These are phyloP conservation scores for Aspergillus ostianus DNA, from an alignment of 495 filamentous ascomycete genomes.

Conservation along the genomic window DNA sequence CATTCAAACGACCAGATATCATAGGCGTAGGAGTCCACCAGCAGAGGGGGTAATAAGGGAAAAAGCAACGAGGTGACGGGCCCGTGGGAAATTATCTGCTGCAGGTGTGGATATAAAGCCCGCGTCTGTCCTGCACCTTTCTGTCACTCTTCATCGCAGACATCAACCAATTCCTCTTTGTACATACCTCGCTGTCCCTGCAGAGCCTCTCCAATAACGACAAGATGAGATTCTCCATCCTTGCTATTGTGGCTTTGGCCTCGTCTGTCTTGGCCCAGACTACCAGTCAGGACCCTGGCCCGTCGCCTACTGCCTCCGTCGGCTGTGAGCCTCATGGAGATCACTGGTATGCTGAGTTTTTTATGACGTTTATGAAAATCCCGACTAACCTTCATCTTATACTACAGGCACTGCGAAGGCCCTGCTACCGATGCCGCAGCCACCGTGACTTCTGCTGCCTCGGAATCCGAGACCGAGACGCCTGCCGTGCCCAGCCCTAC, in stretches of 20 bases:
- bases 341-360: conserved; percentile 23
- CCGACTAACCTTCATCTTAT: neutral
- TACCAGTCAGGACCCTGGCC: conserved; percentile 17
- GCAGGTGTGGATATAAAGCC: conserved; percentile 6
- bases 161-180: neutral
- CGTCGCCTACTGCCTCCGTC: conserved; percentile 30
- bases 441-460: neutral
- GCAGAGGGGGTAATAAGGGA: neutral
- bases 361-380: neutral
- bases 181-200: neutral
- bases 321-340: conserved; percentile 35
- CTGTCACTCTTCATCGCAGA: neutral
- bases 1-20: conserved; percentile 2
- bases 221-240: conserved; percentile 20
- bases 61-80: neutral
- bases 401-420: conserved; percentile 23
- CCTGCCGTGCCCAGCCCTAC: conserved; percentile 24
- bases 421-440: conserved; percentile 16
- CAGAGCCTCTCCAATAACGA: neutral
- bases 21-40: neutral
- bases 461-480: conserved; percentile 9
- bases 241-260: conserved; percentile 19
- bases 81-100: neutral
- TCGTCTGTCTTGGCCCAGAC: conserved; percentile 15
- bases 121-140: neutral